Conservation (phyloP, 2,329 filamentous ascomycete species). For the Hymenoscyphus infarciens region DNA sequence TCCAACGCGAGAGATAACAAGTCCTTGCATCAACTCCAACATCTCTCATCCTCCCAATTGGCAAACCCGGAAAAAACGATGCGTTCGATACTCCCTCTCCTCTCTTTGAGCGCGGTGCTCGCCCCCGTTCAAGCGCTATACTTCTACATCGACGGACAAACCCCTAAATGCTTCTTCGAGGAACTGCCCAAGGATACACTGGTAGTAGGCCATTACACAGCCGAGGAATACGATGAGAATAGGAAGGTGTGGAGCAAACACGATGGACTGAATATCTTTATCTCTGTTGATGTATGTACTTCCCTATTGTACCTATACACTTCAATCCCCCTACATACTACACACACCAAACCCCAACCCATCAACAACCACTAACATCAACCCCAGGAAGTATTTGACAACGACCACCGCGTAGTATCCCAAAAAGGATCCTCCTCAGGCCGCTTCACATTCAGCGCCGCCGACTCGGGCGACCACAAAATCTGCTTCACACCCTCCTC, state of each 20-base stretch:
- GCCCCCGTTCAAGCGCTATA: constrained; percentile 76
- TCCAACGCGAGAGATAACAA: constrained; percentile 8
- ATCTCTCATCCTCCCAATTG: not conserved
- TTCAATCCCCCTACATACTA: constrained; percentile 14
- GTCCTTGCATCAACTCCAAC: constrained; percentile 8
- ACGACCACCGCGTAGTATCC: constrained; percentile 91
- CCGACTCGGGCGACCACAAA: constrained; percentile 91
- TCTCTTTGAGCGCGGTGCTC: constrained; percentile 58
- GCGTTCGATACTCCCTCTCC: constrained; percentile 60
- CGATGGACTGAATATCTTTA: constrained; percentile 75
- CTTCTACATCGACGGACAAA: constrained; percentile 87
- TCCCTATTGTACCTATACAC: not conserved
- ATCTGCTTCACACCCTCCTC: constrained; percentile 90
- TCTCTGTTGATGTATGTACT: constrained; percentile 74
- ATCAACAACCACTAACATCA: constrained; percentile 7
- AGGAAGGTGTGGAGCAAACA: constrained; percentile 67
- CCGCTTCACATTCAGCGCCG: constrained; percentile 92
- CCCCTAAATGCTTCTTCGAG: constrained; percentile 96
- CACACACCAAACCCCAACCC: no score
- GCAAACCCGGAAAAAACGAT: constrained; percentile 38
- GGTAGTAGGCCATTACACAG: constrained; percentile 87
- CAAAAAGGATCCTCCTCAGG: constrained; percentile 73
- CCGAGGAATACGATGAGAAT: constrained; percentile 77
- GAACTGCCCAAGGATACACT: constrained; percentile 96
- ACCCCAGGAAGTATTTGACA: constrained; percentile 82